These are phyloP conservation scores for Ambrosia trifida DNA, from an alignment of 129 eudicot species.

Conservation along the genomic window DNA sequence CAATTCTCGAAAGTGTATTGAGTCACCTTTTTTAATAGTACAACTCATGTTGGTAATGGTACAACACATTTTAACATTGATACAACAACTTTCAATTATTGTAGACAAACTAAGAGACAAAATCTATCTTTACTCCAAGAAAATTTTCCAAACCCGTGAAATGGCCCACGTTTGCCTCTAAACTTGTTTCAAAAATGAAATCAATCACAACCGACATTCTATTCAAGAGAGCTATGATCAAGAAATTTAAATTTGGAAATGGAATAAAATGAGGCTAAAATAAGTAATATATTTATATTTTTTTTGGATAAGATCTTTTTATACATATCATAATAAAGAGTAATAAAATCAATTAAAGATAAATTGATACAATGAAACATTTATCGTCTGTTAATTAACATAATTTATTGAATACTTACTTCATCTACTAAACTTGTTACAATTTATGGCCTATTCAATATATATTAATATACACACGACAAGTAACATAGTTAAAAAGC, in stretches of 20 bases:
- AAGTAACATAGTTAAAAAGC: not conserved
- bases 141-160: slow-evolving; percentile 45
- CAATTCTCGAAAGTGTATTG: slow-evolving; percentile 29
- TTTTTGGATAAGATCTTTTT: no score
- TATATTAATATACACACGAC: not conserved
- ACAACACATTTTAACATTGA: slow-evolving; percentile 1
- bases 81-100: slow-evolving; percentile 5
- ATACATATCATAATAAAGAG: no score
- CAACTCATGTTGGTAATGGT: slow-evolving; percentile 21
- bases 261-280: not conserved
- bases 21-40: slow-evolving; percentile 26
- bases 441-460: not conserved
- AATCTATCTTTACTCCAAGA: slow-evolving; percentile 34
- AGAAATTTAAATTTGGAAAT: not conserved
- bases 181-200: slow-evolving; percentile 31
- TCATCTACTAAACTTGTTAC: no score
- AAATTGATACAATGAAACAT: no score
- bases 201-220: slow-evolving; percentile 23
- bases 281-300: no score
- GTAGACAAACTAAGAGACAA: slow-evolving; percentile 44
- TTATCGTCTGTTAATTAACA: no score
- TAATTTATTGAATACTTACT: no score
- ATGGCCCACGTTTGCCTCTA: slow-evolving; percentile 38
- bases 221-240: not conserved
- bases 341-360: no score